Evolutionary conservation across 2,329 filamentous ascomycete genomes (phyloP).

Genomic region (Venturia nashicola): DNA sequence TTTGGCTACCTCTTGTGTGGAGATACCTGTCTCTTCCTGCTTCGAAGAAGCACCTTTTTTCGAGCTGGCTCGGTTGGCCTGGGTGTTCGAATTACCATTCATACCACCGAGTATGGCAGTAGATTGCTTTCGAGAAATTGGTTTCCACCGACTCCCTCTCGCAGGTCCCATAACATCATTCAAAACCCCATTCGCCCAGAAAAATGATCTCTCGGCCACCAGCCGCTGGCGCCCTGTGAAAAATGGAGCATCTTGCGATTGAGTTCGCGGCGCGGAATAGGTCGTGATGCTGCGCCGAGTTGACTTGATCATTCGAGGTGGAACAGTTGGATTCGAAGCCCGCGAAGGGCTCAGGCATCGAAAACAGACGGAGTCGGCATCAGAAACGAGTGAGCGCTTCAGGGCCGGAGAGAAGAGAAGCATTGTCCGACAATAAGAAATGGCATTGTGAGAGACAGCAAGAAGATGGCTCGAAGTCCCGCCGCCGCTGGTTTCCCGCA

Average conservation of each 20-base stretch:
- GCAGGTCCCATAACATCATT: not conserved
- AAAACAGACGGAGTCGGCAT: constrained; percentile 6
- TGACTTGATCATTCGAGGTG: not conserved
- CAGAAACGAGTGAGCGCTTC: not conserved
- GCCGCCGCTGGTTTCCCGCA: too few relatives aligned
- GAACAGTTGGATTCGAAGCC: not conserved
- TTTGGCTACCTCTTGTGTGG: not conserved
- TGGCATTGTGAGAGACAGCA: not conserved
- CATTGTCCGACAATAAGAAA: constrained; percentile 1
- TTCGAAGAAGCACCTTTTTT: not conserved
- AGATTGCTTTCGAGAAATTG: constrained; percentile 4
- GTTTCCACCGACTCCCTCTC: not conserved
- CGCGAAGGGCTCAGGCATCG: not conserved
- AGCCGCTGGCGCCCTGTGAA: not conserved
- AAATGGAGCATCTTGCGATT: not conserved
- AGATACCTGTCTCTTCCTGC: not conserved
- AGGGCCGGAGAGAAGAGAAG: not conserved
- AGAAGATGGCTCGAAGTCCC: not conserved
- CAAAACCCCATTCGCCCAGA: constrained; percentile 10
- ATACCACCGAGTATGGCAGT: not conserved
- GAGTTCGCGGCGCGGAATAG: not conserved
- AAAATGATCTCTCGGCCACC: constrained; percentile 6
- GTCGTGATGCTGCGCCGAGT: constrained; percentile 3
- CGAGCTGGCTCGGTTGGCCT: too few relatives aligned
- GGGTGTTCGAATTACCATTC: not conserved